Percentiles rank a stretch among this genome's conserved stretches.
Conservation (phyloP, 73 alveolate species). For the Tetrahymena elliotti region DNA sequence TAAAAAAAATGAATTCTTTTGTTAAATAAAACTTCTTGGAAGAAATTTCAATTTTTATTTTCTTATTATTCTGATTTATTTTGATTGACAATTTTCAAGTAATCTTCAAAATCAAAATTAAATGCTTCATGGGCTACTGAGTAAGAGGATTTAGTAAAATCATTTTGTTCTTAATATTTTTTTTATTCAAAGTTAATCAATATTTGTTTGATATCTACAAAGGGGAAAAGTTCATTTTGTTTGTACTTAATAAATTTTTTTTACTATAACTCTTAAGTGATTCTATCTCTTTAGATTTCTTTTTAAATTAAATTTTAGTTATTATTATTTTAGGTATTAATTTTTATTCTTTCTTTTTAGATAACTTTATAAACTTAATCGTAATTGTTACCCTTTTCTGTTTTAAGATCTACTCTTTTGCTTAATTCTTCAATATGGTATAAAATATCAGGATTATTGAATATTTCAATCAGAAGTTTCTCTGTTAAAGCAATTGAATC, state of each 20-base stretch:
- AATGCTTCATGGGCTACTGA: neutral
- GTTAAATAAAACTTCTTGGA: too few relatives aligned
- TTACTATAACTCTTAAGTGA: too few relatives aligned
- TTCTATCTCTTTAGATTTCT: neutral
- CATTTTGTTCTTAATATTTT: too few relatives aligned
- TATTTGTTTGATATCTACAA: neutral
- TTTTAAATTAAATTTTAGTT: neutral
- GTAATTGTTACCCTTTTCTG: neutral
- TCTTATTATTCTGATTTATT: too few relatives aligned
- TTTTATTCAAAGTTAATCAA: too few relatives aligned
- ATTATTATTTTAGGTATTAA: neutral
- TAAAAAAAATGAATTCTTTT: too few relatives aligned
- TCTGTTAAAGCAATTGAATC: neutral
- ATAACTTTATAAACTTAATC: neutral
- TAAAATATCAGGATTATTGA: neutral
- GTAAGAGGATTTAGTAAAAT: neutral
- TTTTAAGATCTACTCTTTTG: neutral
- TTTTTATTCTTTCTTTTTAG: too few relatives aligned
- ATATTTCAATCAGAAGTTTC: neutral
- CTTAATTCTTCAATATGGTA: neutral
- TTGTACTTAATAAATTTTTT: too few relatives aligned
- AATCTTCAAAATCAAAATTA: too few relatives aligned
- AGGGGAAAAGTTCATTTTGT: neutral
- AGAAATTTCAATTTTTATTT: neutral
- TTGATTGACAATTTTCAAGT: neutral